Conservation (phyloP, 805 yeast species). For the Starmerella vaccinii region DNA sequence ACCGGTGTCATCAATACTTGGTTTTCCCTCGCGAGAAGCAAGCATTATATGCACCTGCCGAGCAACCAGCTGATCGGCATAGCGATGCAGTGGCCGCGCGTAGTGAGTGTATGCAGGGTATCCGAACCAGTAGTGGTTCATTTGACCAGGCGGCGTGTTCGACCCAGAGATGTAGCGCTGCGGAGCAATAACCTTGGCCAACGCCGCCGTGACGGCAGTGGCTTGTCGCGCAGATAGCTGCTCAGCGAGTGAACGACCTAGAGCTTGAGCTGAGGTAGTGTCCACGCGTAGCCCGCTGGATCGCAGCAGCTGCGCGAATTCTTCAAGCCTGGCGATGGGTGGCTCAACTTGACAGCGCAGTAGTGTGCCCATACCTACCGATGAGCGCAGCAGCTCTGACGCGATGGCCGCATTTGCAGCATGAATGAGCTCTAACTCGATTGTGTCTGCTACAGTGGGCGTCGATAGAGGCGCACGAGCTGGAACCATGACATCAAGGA, state of each 20-base stretch:
- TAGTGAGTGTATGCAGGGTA: conserved; percentile 85
- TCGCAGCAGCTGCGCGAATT: conserved; percentile 61
- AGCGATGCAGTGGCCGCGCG: conserved; percentile 84
- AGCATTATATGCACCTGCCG: conserved; percentile 73
- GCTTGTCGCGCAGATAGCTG: conserved; percentile 55
- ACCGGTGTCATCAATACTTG: conserved; percentile 4
- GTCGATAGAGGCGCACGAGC: conserved; percentile 14
- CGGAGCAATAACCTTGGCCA: conserved; percentile 71
- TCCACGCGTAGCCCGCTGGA: conserved; percentile 49
- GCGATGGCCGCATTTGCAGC: conserved; percentile 83
- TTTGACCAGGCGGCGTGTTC: conserved; percentile 64
- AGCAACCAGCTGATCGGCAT: conserved; percentile 86
- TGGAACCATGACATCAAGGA: conserved; percentile 20
- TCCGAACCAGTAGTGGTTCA: conserved; percentile 71
- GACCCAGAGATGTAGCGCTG: conserved; percentile 88
- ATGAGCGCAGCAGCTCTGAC: conserved; percentile 46
- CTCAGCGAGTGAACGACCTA: conserved; percentile 58
- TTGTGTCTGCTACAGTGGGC: conserved; percentile 34
- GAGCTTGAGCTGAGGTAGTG: conserved; percentile 57
- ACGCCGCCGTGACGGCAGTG: conserved; percentile 63
- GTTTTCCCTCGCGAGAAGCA: conserved; percentile 20
- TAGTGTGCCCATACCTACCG: conserved; percentile 69
- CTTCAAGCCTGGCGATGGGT: conserved; percentile 65
- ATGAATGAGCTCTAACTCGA: conserved; percentile 65
- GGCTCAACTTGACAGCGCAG: conserved; percentile 85